Base-by-base conservation (phyloP, 257 asterid genomes). In the Nicotiana obtusifolia region DNA sequence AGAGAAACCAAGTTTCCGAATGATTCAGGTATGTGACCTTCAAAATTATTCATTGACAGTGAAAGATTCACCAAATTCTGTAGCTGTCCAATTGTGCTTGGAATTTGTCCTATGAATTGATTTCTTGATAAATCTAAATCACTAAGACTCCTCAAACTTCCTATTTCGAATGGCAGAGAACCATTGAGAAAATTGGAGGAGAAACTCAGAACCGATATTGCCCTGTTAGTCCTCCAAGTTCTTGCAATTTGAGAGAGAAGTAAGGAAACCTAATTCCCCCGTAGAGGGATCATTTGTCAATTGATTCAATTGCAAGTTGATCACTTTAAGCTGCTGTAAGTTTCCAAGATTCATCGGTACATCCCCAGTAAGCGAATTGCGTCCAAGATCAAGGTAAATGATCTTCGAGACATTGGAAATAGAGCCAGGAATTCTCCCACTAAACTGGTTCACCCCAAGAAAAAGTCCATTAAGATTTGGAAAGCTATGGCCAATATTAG, bases 341-440 rank as follows among this genome's bases (percentile, higher is more conserved):
- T 83, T n/a, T 19, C 85, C 87, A 10, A 88, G 61, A n/a, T 84
- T 80, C 7, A 6, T 2, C 4, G 88, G 85, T 16, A 88, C 59
- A 41, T 80, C 9, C 33, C 87, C 87, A 0, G 17, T 56, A 53
- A 84, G 77, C 2, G 20, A 26, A 78, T 88, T 88, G 3, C 0
- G 1, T 1, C 68, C 20, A 57, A 86, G 47, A 5, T 73, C 52
- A 33, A 88, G 56, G 4, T 0, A 0, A 1, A 0, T 2, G 67
- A 88, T 84, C 14, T 66, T 14, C 4, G 89, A 81, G 7, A 64
- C 73, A 62, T 86, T 86, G 20, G 85, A 78, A 41, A 83, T 75
- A 33, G 87, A 84, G 26, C 57, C 26, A 19, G 89, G 89, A 81
- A 88, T 81, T 26, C 62, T 60, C 24, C 88, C 89, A 7, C 30